Evolutionary conservation across 1,284 basidiomycete genomes (phyloP).

Genomic region (Malassezia brasiliensis): DNA sequence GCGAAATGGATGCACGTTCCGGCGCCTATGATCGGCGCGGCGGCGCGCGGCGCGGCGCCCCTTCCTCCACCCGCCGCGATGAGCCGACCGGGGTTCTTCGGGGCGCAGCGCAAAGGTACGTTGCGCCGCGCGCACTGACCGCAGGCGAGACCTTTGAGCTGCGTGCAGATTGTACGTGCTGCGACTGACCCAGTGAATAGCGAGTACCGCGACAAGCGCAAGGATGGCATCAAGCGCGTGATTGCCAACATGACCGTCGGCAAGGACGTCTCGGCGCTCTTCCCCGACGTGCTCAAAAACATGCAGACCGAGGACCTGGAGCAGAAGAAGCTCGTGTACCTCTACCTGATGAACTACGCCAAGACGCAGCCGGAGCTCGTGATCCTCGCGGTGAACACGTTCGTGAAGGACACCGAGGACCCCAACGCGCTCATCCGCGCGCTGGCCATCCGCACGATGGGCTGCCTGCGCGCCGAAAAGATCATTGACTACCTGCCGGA

Average conservation of each 20-base stretch:
- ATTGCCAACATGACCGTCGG: conserved; percentile 86
- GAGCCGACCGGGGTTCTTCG: conserved; percentile 47
- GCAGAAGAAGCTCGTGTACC: conserved; percentile 93
- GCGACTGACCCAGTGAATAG: conserved; percentile 67
- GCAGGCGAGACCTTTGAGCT: conserved; percentile 43
- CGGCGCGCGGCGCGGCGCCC: background rate
- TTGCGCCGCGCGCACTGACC: background rate
- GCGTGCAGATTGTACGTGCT: conserved; percentile 26
- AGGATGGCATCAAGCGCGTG: conserved; percentile 88
- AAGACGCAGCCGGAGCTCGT: conserved; percentile 95
- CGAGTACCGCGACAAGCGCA: conserved; percentile 85
- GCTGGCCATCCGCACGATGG: conserved; percentile 94
- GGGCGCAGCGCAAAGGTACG: conserved; percentile 43
- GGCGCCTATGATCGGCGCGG: background rate
- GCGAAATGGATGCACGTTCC: background rate
- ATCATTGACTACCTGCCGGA: conserved; percentile 96
- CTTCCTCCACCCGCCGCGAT: conserved; percentile 19
- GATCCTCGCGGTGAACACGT: conserved; percentile 96
- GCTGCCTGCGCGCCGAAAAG: conserved; percentile 89
- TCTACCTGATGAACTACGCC: conserved; percentile 97
- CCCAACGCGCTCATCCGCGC: conserved; percentile 91
- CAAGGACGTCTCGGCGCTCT: conserved; percentile 88
- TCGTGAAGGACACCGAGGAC: conserved; percentile 88
- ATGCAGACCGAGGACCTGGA: conserved; percentile 89
- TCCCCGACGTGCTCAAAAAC: conserved; percentile 90